These are phyloP conservation scores for Physaria fendleri DNA, from an alignment of 345 rosid species.

Conservation along the genomic window DNA sequence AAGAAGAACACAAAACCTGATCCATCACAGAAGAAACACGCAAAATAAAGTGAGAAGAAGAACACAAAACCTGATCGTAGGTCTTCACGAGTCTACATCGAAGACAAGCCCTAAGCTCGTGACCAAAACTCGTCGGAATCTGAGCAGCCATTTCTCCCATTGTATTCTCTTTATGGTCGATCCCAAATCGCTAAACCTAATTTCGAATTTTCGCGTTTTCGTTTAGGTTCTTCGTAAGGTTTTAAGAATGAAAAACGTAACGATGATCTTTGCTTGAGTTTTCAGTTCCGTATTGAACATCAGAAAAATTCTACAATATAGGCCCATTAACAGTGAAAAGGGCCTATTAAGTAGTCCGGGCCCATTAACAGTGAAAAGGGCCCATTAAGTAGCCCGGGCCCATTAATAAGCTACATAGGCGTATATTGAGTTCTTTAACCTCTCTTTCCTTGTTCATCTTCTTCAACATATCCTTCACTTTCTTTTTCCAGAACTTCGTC, in stretches of 20 bases:
- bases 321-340: no score
- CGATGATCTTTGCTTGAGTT: background rate
- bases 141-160: constrained; percentile 66
- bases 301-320: background rate
- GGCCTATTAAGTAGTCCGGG: no score
- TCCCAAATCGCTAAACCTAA: background rate
- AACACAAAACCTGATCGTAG: constrained; percentile 57
- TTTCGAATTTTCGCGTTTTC: background rate
- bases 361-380: no score
- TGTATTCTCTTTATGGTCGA: background rate
- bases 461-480: constrained; percentile 9
- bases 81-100: constrained; percentile 91
- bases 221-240: background rate
- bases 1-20: background rate
- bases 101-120: constrained; percentile 78
- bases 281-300: no score
- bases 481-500: no score
- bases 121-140: constrained; percentile 85
- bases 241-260: background rate
- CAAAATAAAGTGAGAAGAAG: no score
- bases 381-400: no score
- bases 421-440: background rate
- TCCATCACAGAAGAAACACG: background rate
- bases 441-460: constrained; percentile 9
- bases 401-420: no score